Evolutionary conservation across 1,139 yeast genomes (phyloP), one percentile per base, ranked within the genome.

Genomic region (Suzukiozyma palmioleophila): DNA sequence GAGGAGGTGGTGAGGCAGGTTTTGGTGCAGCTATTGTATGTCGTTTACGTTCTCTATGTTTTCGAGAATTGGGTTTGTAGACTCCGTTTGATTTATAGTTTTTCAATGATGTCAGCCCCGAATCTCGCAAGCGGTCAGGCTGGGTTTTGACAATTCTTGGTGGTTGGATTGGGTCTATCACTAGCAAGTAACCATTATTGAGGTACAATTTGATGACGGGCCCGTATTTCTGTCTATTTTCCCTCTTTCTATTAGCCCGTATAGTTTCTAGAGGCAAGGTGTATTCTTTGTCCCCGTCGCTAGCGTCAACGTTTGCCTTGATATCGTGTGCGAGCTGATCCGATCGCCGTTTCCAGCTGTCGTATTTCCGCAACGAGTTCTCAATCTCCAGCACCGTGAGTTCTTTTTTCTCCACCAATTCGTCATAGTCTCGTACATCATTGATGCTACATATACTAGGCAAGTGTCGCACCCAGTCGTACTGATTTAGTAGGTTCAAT

Each of bases 401-500:
- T 3, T 58, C 56, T 29, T 76, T 64, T 52, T 84, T 84, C 14
- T 45, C 41, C 16, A 56, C 59, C 49, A 82, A 52, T 48, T 84
- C 94, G 2, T 58, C 57, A 3, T 44, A 50, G 51, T 81, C 75
- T 18, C 56, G 55, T 0, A 62, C 48, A 52, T 84, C 69, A 9
- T 69, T 62, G 13, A 84, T 64, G n/a, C 64, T 62, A 0, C 88
- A 81, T 29, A 83, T 72, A 3, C 60, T 57, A 1, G 77, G 74
- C 4, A 85, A 63, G 15, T 69, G 62, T 18, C 64, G 60, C 3
- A 57, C 51, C 94, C 94, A 84, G 45, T 75, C 79, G 15, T 71
- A 64, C 43, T 76, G 78, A 22, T 62, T 53, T 15, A 84, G 64
- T 22, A 66, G 63, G 35, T 58, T 69, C 46, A 60, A 65, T 58